phyloP scores from a whole-genome alignment of 225 moss, liverwort and hornwort species.

The Physcomitrellopsis africana region DNA sequence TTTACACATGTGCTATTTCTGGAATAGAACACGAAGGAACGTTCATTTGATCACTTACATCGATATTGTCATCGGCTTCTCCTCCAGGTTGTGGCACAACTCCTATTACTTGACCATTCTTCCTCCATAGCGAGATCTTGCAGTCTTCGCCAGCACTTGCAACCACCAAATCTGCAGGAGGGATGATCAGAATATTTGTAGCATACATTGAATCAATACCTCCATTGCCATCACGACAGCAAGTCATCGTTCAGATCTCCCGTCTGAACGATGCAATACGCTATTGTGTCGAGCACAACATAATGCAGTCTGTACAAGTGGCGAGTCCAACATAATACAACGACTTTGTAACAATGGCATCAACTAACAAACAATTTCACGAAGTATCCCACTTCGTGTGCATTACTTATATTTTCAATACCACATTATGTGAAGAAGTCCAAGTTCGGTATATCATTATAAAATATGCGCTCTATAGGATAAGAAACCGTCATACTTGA shows the following conservation, averaged over 20 bases:
- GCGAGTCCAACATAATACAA: neutral
- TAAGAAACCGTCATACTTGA: neutral
- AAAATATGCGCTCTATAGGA: neutral
- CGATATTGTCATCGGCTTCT: conserved; percentile 75
- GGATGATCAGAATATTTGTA: neutral
- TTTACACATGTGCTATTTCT: neutral
- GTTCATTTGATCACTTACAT: conserved; percentile 42
- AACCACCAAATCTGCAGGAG: conserved; percentile 74
- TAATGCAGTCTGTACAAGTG: neutral
- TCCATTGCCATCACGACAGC: conserved; percentile 7
- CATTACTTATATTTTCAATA: neutral
- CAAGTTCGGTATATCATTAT: neutral
- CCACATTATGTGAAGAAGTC: neutral
- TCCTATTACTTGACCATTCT: conserved; percentile 74
- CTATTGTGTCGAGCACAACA: neutral
- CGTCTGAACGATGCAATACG: neutral
- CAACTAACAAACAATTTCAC: neutral
- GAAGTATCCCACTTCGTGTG: neutral
- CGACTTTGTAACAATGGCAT: neutral
- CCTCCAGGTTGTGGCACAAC: conserved; percentile 77
- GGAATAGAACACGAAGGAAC: conserved; percentile 13
- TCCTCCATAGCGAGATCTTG: conserved; percentile 86
- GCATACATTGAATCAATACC: neutral
- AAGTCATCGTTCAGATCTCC: conserved; percentile 1
- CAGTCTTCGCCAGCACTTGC: conserved; percentile 88